Conservation (phyloP, 2,329 filamentous ascomycete genomes). For the Paecilomyces sp. region DNA sequence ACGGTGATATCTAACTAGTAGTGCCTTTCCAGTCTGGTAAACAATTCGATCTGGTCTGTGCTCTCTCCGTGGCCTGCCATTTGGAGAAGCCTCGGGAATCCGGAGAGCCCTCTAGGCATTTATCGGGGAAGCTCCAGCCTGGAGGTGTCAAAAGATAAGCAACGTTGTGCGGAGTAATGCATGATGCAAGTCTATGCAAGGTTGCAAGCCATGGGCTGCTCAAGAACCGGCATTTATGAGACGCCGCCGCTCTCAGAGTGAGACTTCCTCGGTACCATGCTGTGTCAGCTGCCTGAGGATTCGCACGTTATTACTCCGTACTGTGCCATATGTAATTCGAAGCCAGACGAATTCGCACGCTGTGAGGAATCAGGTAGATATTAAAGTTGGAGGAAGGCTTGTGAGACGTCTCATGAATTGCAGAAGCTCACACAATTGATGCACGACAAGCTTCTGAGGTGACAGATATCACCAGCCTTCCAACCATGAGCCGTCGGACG, state of each 20-base stretch:
- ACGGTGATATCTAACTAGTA: not conserved
- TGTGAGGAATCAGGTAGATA: not conserved
- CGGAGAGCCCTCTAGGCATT: not conserved
- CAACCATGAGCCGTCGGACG: not conserved
- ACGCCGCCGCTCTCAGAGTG: not conserved
- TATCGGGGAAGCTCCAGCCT: not conserved
- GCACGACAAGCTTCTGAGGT: not conserved
- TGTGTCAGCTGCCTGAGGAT: not conserved
- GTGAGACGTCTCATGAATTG: not conserved
- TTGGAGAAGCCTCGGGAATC: not conserved
- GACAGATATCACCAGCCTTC: not conserved
- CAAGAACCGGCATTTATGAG: not conserved
- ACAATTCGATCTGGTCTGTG: not conserved
- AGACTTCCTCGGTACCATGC: not conserved
- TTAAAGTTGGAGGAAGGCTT: not conserved
- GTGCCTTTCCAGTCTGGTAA: not conserved
- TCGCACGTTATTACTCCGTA: not conserved
- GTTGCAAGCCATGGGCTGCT: not conserved
- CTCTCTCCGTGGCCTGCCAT: not conserved
- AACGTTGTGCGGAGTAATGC: not conserved
- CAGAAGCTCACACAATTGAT: not conserved
- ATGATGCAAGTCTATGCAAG: not conserved
- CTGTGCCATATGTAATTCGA: too few species aligned
- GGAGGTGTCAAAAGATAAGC: not conserved
- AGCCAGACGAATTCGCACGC: not conserved